Evolutionary conservation across 1,284 basidiomycete genomes (phyloP).

Genomic region (Salmacisia buchloeana): DNA sequence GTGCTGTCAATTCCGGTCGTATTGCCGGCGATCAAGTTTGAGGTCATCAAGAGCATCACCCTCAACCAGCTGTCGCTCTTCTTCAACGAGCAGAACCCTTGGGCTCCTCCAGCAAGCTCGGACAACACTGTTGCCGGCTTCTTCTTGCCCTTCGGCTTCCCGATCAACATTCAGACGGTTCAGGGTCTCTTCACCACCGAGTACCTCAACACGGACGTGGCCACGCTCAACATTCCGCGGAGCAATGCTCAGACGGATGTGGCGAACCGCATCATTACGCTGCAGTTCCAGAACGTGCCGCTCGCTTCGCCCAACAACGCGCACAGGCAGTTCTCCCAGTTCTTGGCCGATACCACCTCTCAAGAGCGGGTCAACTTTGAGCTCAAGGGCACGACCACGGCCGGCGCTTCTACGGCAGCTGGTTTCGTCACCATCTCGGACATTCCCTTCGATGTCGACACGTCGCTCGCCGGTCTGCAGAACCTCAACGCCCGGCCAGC

Average conservation of each 20-base stretch:
- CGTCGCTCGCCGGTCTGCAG: slow-evolving; percentile 64
- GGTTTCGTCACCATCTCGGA: slow-evolving; percentile 60
- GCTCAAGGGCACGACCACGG: slow-evolving; percentile 61
- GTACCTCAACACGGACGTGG: slow-evolving; percentile 60
- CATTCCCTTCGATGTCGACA: slow-evolving; percentile 64
- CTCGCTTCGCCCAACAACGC: slow-evolving; percentile 60
- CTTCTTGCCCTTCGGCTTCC: slow-evolving; percentile 67
- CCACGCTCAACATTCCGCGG: slow-evolving; percentile 62
- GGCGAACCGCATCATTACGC: slow-evolving; percentile 60
- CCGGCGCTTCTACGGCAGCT: slow-evolving; percentile 64
- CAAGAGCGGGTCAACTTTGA: slow-evolving; percentile 57
- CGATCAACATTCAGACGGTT: slow-evolving; percentile 63
- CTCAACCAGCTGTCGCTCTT: slow-evolving; percentile 63
- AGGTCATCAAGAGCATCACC: slow-evolving; percentile 64
- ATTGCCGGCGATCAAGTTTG: slow-evolving; percentile 64
- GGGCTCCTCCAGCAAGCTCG: slow-evolving; percentile 60
- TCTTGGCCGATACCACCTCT: slow-evolving; percentile 64
- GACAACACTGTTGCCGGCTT: slow-evolving; percentile 62
- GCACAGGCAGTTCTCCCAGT: slow-evolving; percentile 60
- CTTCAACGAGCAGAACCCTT: slow-evolving; percentile 60
- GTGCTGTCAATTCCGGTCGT: slow-evolving; percentile 61
- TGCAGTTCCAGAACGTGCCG: slow-evolving; percentile 62
- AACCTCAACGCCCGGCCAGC: slow-evolving; percentile 63
- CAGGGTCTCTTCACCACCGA: slow-evolving; percentile 63
- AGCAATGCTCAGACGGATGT: slow-evolving; percentile 64